Evolutionary conservation across 202 grass and related monocot genomes (phyloP).

Genomic region (Carex arenaria): DNA sequence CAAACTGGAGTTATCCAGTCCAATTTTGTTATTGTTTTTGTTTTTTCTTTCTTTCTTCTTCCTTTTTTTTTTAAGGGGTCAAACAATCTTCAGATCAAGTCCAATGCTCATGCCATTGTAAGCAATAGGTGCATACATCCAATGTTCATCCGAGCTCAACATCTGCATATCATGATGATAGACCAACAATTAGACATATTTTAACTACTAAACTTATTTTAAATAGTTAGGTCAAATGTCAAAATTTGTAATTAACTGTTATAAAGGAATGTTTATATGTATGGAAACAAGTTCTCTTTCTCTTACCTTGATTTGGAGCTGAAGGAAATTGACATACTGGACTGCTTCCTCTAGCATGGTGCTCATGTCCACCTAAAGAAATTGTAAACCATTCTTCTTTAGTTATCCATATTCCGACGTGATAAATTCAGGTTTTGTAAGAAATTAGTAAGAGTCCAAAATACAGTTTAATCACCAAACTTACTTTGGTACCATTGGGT

Average conservation of each 20-base stretch:
- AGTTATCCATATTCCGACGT: background rate
- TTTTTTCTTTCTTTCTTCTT: too few species aligned
- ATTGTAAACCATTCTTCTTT: background rate
- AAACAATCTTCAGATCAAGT: slow-evolving; percentile 31
- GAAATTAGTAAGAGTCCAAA: background rate
- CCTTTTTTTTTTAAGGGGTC: too few species aligned
- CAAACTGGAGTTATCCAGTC: too few species aligned
- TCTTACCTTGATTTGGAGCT: slow-evolving; percentile 74
- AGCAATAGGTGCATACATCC: slow-evolving; percentile 84
- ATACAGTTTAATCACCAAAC: slow-evolving; percentile 20
- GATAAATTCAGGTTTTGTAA: background rate
- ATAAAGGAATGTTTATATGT: background rate
- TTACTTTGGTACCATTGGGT: slow-evolving; percentile 87
- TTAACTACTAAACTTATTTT: background rate
- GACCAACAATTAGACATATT: background rate
- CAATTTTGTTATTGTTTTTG: too few species aligned
- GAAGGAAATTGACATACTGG: slow-evolving; percentile 82
- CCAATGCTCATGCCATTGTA: slow-evolving; percentile 86
- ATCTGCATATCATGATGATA: slow-evolving; percentile 37
- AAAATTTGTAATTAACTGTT: background rate
- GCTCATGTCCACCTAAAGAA: slow-evolving; percentile 76
- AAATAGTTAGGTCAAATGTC: background rate
- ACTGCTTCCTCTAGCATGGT: slow-evolving; percentile 95
- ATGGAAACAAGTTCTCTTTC: background rate
- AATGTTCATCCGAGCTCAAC: slow-evolving; percentile 73